These are phyloP conservation scores for Lentithecium fluviatile DNA, from an alignment of 495 filamentous ascomycete species.

Conservation along the genomic window DNA sequence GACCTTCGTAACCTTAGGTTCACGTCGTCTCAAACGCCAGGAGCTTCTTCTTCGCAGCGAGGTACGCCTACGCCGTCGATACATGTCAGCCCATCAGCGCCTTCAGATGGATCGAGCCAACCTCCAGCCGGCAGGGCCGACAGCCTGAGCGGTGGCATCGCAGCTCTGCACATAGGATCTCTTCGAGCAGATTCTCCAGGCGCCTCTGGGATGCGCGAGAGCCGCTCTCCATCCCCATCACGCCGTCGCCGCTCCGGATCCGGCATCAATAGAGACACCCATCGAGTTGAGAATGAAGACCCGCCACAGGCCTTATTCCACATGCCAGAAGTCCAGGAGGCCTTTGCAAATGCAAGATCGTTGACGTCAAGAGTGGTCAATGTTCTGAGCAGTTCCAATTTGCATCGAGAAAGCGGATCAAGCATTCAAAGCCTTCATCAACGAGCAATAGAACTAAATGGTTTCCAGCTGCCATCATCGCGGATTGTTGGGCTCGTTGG, in stretches of 20 bases:
- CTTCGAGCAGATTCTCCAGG: not conserved
- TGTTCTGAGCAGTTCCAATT: conserved; percentile 38
- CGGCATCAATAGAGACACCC: not conserved
- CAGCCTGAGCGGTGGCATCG: conserved; percentile 12
- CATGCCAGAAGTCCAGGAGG: conserved; percentile 39
- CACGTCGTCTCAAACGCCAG: not conserved
- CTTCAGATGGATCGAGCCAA: not conserved
- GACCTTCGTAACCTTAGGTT: conserved; percentile 12
- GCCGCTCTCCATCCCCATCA: conserved; percentile 19
- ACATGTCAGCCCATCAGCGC: conserved; percentile 8
- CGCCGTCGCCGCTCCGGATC: conserved; percentile 18
- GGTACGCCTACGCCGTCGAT: conserved; percentile 8
- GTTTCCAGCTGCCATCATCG: conserved; percentile 41
- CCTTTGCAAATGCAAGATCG: conserved; percentile 36
- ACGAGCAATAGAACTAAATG: conserved; percentile 36
- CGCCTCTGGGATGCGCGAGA: not conserved
- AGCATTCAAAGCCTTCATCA: conserved; percentile 40
- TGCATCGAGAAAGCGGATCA: conserved; percentile 41
- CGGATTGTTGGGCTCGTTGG: conserved; percentile 47
- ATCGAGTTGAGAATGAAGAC: conserved; percentile 42
- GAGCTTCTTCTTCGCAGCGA: not conserved
- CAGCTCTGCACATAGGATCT: not conserved
- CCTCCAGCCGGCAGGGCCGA: conserved; percentile 5
- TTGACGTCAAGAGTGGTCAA: conserved; percentile 35
- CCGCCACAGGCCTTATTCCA: conserved; percentile 42